Evolutionary conservation across 768 basidiomycete genomes (phyloP), one percentile per base, ranked within the genome.

Genomic region (Amanita exitialis): DNA sequence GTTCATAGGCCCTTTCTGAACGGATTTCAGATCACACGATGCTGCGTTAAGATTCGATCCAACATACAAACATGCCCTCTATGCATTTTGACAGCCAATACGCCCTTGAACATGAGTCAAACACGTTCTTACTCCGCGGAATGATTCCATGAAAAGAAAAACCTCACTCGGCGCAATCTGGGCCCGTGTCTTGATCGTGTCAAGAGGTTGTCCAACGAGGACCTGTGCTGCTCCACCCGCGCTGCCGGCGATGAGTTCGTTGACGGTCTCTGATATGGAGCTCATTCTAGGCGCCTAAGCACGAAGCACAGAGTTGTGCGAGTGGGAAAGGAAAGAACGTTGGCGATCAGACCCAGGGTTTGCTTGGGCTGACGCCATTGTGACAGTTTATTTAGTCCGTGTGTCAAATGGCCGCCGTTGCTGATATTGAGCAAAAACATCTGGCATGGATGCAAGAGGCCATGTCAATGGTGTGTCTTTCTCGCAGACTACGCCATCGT

Each of bases 171-270:
- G 86, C 32, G 89, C 86, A 58, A 85, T 83, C 64, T 93, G 90
- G 9, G 90, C 89, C 45, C 90, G 77, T 20, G 90, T 90, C 73
- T 92, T 92, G 64, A 92, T 66, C 0, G 90, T 92, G 61, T 92
- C 90, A 23, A 93, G 72, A 1, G 90, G 90, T 57, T 95, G 94
- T 2, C 94, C 92, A n/a, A 93, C 86, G 9, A 97, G 71, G 10
- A 98, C 94, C 59, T 98, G 95, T 0, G 90, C 84, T 1, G 92
- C 92, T n/a, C 95, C 95, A 28, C 82, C 94, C 6, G 90, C 77
- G 63, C 87, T 90, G 4, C 94, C 94, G 0, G 93, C 86, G 20
- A 94, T 65, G 25, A 97, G 78, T 61, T 90, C 89, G 58, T 91
- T 90, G 35, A 84, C 61, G 0, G 86, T 89, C 41, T 53, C 39